A percentile compares a stretch with the other conserved stretches of the same genome.
phyloP scores from a whole-genome alignment of 2,329 filamentous ascomycete genomes.

The Xylogone sp. region DNA sequence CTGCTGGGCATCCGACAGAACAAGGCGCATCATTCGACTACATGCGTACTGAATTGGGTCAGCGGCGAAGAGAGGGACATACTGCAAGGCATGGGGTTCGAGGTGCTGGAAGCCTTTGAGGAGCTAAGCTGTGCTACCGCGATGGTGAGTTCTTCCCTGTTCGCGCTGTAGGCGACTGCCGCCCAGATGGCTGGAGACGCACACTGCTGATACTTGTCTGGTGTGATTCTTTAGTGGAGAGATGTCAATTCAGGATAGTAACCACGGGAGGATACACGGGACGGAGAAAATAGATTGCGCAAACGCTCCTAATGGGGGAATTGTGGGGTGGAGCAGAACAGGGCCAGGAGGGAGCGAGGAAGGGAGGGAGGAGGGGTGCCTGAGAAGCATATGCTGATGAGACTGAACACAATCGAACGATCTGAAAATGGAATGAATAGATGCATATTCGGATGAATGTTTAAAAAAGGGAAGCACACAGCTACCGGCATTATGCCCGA shows the following conservation, averaged over 20 bases:
- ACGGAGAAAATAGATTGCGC: background rate
- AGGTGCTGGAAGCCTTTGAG: conserved; percentile 74
- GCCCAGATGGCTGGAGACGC: background rate
- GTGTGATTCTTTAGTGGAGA: background rate
- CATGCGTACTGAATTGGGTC: conserved; percentile 49
- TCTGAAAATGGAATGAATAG: too few relatives aligned
- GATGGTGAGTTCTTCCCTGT: conserved; percentile 35
- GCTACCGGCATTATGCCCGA: too few relatives aligned
- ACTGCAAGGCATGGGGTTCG: conserved; percentile 75
- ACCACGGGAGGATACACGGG: background rate
- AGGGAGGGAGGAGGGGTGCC: too few relatives aligned
- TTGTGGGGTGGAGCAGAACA: too few relatives aligned
- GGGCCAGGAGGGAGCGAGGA: too few relatives aligned
- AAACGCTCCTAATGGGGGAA: background rate
- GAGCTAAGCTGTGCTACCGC: conserved; percentile 67
- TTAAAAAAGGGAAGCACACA: too few relatives aligned
- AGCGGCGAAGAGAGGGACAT: conserved; percentile 47
- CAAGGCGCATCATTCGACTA: conserved; percentile 58
- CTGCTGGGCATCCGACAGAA: conserved; percentile 63
- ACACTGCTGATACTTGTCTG: background rate
- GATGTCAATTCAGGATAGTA: background rate
- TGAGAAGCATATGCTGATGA: too few relatives aligned
- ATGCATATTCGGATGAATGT: too few relatives aligned
- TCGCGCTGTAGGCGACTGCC: background rate
- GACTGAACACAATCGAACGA: too few relatives aligned